A percentile compares a stretch with the other conserved stretches of the same genome.
These are phyloP conservation scores for Salmacisia buchloeana DNA, from an alignment of 1,284 basidiomycete genomes.

Conservation along the genomic window DNA sequence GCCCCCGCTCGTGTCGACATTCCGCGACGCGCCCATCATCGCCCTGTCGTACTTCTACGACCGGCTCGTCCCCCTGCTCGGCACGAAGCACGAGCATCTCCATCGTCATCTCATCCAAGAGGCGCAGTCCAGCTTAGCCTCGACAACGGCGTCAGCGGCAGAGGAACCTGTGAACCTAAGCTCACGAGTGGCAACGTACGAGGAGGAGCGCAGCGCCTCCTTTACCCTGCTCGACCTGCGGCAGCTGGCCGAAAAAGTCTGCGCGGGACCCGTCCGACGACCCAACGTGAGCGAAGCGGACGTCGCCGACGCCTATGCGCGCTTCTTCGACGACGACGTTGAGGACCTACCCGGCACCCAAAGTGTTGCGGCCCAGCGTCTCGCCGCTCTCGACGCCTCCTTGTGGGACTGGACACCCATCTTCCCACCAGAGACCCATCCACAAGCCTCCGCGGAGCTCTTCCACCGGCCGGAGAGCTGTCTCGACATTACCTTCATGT, in stretches of 20 bases:
- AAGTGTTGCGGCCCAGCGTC: neutral
- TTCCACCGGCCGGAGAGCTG: conserved; percentile 84
- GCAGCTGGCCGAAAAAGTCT: conserved; percentile 37
- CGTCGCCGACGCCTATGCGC: conserved; percentile 52
- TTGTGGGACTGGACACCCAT: conserved; percentile 24
- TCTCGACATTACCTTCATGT: conserved; percentile 91
- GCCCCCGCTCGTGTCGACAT: conserved; percentile 84
- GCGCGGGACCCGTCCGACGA: conserved; percentile 12
- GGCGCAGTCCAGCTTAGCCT: conserved; percentile 56
- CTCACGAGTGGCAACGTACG: neutral
- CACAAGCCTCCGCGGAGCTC: conserved; percentile 66
- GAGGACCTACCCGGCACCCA: no score
- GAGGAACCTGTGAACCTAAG: neutral
- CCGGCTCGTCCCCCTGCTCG: conserved; percentile 69
- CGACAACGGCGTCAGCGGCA: neutral
- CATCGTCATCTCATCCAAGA: neutral
- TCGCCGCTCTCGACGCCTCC: neutral
- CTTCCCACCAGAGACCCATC: conserved; percentile 42
- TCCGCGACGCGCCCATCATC: conserved; percentile 55
- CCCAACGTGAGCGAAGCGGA: conserved; percentile 14
- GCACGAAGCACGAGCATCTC: neutral
- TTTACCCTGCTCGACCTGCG: conserved; percentile 37
- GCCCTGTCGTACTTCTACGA: conserved; percentile 87
- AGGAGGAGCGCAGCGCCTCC: conserved; percentile 16
- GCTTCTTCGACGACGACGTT: conserved; percentile 52